These are phyloP conservation scores for Septoria petroselini DNA, from an alignment of 2,329 filamentous ascomycete genomes.

Conservation along the genomic window DNA sequence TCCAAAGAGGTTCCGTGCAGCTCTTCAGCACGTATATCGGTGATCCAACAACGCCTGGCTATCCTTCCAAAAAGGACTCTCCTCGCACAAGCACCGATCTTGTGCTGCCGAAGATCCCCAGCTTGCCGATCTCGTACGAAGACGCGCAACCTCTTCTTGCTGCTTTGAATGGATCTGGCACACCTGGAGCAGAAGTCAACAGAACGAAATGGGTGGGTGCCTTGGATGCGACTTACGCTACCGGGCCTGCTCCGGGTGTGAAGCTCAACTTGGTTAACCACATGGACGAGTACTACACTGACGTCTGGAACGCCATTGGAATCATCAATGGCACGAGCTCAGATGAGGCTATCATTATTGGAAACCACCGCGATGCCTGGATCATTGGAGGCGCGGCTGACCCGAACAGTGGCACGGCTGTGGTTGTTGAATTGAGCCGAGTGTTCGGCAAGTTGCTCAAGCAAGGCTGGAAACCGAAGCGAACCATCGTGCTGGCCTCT, in stretches of 20 bases:
- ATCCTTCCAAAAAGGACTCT: constrained; percentile 77
- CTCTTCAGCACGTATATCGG: constrained; percentile 64
- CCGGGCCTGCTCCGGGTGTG: constrained; percentile 71
- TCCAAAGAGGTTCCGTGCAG: constrained; percentile 48
- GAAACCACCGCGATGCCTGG: constrained; percentile 56
- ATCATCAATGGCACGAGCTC: constrained; percentile 64
- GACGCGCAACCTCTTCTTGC: constrained; percentile 78
- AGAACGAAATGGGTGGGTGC: constrained; percentile 65
- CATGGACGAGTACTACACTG: constrained; percentile 77
- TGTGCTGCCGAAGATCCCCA: constrained; percentile 73
- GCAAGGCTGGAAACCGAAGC: constrained; percentile 52
- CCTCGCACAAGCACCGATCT: constrained; percentile 65
- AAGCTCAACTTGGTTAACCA: constrained; percentile 72
- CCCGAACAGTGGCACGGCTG: constrained; percentile 48
- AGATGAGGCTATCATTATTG: constrained; percentile 55
- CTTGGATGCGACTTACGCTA: constrained; percentile 70
- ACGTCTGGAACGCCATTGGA: constrained; percentile 73
- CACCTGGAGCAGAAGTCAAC: constrained; percentile 48
- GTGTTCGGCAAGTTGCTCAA: constrained; percentile 49
- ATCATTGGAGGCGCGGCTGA: constrained; percentile 54
- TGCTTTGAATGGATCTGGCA: constrained; percentile 78
- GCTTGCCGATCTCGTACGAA: constrained; percentile 77
- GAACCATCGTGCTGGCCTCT: constrained; percentile 48
- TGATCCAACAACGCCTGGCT: constrained; percentile 79
- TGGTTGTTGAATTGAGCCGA: constrained; percentile 47